phyloP scores from a whole-genome alignment of 306 rosid species.

The Oemleria cerasiformis region DNA sequence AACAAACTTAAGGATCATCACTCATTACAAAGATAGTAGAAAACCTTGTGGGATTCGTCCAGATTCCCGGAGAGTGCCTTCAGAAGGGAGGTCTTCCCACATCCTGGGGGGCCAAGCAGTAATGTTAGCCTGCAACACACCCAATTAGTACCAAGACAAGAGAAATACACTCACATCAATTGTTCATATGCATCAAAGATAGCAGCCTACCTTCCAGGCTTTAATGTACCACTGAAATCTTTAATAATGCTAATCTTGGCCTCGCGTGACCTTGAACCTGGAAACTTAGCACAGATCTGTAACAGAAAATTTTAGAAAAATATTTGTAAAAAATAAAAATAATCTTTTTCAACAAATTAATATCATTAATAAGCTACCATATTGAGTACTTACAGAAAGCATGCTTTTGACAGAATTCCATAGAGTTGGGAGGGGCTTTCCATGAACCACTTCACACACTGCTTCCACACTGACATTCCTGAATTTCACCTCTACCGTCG shows the following conservation, averaged over 20 bases:
- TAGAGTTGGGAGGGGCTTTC: slow-evolving; percentile 66
- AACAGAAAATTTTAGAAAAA: neutral
- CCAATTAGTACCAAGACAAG: neutral
- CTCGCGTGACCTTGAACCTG: slow-evolving; percentile 17
- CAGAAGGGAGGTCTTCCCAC: slow-evolving; percentile 46
- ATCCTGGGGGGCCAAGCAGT: slow-evolving; percentile 52
- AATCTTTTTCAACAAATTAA: neutral
- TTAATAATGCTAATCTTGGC: slow-evolving; percentile 38
- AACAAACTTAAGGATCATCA: neutral
- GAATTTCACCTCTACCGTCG: slow-evolving; percentile 66
- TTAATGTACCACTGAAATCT: slow-evolving; percentile 36
- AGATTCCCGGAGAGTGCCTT: slow-evolving; percentile 42
- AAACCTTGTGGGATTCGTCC: slow-evolving; percentile 41
- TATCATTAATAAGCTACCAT: neutral
- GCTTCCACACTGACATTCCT: slow-evolving; percentile 56
- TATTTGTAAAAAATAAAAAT: too few species aligned
- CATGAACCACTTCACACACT: slow-evolving; percentile 58
- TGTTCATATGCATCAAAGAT: neutral
- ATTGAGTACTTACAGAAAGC: slow-evolving; percentile 39
- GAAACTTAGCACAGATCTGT: slow-evolving; percentile 24
- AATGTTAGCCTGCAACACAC: slow-evolving; percentile 39
- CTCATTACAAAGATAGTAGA: neutral
- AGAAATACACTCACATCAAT: neutral
- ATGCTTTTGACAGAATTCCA: slow-evolving; percentile 57
- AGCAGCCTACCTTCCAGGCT: slow-evolving; percentile 46